These are phyloP conservation scores for Elymus sibiricus DNA, from an alignment of 176 grass and related monocot genomes.

Conservation along the genomic window DNA sequence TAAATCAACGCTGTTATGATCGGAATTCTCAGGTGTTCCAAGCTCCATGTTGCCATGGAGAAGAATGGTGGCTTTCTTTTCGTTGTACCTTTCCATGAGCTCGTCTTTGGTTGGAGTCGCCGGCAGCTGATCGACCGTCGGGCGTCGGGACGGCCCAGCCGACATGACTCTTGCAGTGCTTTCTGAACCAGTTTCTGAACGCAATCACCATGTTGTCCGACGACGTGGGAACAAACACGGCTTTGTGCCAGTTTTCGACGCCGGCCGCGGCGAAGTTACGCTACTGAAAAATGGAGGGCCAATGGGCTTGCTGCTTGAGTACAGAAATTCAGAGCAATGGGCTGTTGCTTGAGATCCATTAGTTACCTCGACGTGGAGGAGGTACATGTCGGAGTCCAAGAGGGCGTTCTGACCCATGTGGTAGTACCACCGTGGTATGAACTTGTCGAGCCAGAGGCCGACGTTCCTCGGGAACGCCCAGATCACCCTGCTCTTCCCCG, in stretches of 20 bases:
- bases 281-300: slow-evolving; percentile 39
- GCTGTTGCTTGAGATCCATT: neutral
- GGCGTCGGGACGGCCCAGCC: slow-evolving; percentile 41
- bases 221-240: slow-evolving; percentile 74
- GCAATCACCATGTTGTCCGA: slow-evolving; percentile 72
- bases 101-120: slow-evolving; percentile 54
- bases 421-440: slow-evolving; percentile 59
- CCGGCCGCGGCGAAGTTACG: slow-evolving; percentile 46
- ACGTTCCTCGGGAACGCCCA: slow-evolving; percentile 59
- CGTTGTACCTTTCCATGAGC: slow-evolving; percentile 66
- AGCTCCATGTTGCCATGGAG: neutral
- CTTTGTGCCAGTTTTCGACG: slow-evolving; percentile 59
- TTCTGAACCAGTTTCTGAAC: slow-evolving; percentile 88
- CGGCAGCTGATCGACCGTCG: slow-evolving; percentile 36
- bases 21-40: neutral
- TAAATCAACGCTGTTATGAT: too few relatives aligned
- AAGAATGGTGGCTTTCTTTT: too few relatives aligned
- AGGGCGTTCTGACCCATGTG: slow-evolving; percentile 55
- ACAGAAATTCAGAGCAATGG: neutral
- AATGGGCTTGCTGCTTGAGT: neutral
- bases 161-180: slow-evolving; percentile 52
- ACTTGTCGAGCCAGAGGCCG: slow-evolving; percentile 47
- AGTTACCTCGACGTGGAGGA: slow-evolving; percentile 78
- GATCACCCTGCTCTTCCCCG: slow-evolving; percentile 69
- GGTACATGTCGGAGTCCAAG: slow-evolving; percentile 87